Base-by-base conservation (phyloP, 108 stramenopile genomes). In the Conticribra weissflogii region DNA sequence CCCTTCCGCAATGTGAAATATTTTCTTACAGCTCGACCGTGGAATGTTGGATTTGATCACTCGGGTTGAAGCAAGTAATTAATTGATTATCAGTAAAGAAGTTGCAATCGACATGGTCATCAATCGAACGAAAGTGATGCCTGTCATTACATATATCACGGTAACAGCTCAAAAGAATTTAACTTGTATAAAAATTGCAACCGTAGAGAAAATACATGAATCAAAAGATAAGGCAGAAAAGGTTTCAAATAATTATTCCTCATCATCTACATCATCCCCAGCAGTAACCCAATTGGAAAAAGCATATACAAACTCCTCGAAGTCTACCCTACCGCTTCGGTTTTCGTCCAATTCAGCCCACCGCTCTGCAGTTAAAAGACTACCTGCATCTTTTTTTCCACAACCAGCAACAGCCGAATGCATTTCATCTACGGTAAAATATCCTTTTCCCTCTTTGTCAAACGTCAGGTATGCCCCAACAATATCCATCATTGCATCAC, bases 401-500 rank as follows among this genome's bases (percentile, higher is more conserved):
- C 58, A 54, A 14, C 59, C 66, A 14, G 66, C 61, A 15, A 67
- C 66, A 30, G 78, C 59, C 47, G 70, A 50, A 29, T 72, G 78
- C 78, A 79, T 79, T 63, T 79, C 78, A 44, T 79, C 78, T 44
- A 70, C 71, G 16, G 78, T 79, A 31, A 79, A 79, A 56, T 72
- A 79, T 30, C 78, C 78, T 46, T 79, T 79, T 19, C 71, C 78
- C 19, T 79, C 64, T 52, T 64, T 71, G 32, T 79, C 78, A 51
- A 79, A 79, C 3, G 78, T 79, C 29, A 79, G 54, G 49, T 79
- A 79, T 16, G 78, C 78, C 29, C 58, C 78, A 22, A 79, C 78
- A 31, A 79, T 79, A 51, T 79, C 78, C 78, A 79, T 79, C 78
- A 79, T 79, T 22, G 78, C 78, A 21, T 71, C 59, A 59, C 78